Conservation (phyloP, 2,329 filamentous ascomycete genomes). For the Stemphylium lycopersici region DNA sequence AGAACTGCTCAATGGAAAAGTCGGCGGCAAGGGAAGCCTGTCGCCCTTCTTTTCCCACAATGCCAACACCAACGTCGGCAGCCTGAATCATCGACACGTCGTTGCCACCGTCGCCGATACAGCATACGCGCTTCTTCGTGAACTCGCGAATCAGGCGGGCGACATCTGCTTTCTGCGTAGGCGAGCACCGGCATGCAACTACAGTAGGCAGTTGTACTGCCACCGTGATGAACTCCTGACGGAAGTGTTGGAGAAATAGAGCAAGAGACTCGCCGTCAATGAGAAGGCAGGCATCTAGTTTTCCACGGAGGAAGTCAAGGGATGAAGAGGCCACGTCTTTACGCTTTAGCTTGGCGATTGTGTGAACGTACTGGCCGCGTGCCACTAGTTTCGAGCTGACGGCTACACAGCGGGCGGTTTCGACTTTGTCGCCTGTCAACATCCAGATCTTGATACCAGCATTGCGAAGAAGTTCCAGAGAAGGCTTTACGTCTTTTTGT, state of each 20-base stretch:
- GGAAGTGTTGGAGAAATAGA: conserved; percentile 81
- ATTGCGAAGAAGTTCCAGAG: conserved; percentile 90
- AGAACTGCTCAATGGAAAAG: conserved; percentile 95
- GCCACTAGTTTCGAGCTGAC: conserved; percentile 93
- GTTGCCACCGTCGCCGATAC: conserved; percentile 97
- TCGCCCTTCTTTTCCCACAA: conserved; percentile 95
- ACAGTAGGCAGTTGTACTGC: conserved; percentile 90
- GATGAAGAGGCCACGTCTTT: conserved; percentile 87
- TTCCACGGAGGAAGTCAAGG: conserved; percentile 85
- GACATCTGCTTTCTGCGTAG: conserved; percentile 94
- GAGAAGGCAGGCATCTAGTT: conserved; percentile 83
- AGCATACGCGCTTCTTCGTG: conserved; percentile 95
- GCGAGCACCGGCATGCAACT: conserved; percentile 94
- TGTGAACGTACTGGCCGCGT: conserved; percentile 94
- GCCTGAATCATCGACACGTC: conserved; percentile 99
- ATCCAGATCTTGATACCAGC: conserved; percentile 99
- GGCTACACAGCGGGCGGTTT: conserved; percentile 94
- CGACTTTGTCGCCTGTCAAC: conserved; percentile 98
- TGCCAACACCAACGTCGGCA: conserved; percentile 95
- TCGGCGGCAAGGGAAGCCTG: conserved; percentile 95
- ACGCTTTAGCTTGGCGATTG: conserved; percentile 81
- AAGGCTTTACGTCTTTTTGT: conserved; percentile 93
- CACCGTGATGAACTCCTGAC: conserved; percentile 82
- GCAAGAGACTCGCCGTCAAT: conserved; percentile 93
- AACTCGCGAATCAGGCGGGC: conserved; percentile 87